Percentiles rank a stretch among this genome's conserved stretches.
phyloP scores from a whole-genome alignment of 805 yeast genomes.

The Trichomonascus vanleenenianus region DNA sequence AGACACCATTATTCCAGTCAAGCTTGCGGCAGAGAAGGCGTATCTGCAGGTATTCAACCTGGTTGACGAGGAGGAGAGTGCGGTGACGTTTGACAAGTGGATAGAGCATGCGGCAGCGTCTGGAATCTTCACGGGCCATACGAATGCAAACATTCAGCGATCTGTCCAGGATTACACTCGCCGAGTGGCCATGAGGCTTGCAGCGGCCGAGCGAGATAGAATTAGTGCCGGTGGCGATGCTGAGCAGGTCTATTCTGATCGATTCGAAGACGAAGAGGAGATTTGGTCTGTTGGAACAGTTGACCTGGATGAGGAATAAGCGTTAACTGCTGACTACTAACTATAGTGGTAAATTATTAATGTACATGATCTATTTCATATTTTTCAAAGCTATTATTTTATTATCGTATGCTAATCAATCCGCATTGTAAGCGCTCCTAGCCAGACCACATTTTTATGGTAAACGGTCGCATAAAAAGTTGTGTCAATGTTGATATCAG shows the following conservation, averaged over 20 bases:
- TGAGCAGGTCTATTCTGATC: constrained; percentile 76
- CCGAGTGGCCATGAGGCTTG: constrained; percentile 84
- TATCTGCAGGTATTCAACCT: constrained; percentile 64
- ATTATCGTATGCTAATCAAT: no score
- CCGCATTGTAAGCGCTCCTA: no score
- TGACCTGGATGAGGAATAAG: constrained; percentile 4
- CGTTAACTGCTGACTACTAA: no score
- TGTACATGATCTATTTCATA: no score
- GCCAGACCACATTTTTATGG: no score
- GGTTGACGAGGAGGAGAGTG: constrained; percentile 54
- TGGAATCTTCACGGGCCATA: constrained; percentile 17
- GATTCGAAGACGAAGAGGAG: constrained; percentile 78
- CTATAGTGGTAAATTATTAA: no score
- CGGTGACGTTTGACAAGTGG: constrained; percentile 57
- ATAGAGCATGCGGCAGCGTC: constrained; percentile 33
- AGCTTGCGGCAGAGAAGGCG: constrained; percentile 90
- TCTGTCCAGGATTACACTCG: constrained; percentile 82
- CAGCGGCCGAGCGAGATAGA: constrained; percentile 80
- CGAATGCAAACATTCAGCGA: constrained; percentile 33
- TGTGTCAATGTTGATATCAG: no score
- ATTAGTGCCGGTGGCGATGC: constrained; percentile 85
- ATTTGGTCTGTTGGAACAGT: constrained; percentile 61
- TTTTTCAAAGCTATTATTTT: no score
- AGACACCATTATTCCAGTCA: constrained; percentile 84
- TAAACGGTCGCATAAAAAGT: no score